Evolutionary conservation across 148 eudicot genomes (phyloP).

Genomic region (Chenopodium album): DNA sequence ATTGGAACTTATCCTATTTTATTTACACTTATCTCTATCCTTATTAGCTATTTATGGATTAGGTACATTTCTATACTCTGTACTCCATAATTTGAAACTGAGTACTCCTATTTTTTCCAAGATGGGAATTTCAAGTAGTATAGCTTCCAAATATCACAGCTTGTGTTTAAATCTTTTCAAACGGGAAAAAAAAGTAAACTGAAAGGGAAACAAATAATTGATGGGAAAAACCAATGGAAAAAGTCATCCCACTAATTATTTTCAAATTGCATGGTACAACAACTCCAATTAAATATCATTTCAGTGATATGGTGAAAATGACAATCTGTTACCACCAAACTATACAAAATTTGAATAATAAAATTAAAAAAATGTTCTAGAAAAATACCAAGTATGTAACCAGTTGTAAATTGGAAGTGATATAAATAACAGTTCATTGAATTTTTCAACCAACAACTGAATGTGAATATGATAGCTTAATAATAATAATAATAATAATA

Average conservation of each 20-base stretch:
- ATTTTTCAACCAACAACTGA: constrained; percentile 7
- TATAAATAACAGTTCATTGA: background rate
- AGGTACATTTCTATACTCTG: background rate
- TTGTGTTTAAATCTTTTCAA: no score
- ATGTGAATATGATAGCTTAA: background rate
- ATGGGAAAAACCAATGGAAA: background rate
- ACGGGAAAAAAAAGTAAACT: background rate
- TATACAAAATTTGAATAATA: background rate
- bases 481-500: background rate
- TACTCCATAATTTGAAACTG: no score
- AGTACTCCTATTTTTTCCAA: no score
- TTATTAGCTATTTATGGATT: no score
- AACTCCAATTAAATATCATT: background rate
- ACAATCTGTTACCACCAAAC: background rate
- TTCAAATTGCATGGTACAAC: background rate
- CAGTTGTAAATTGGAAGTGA: background rate
- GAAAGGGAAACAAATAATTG: background rate
- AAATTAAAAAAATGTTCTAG: background rate
- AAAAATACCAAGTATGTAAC: background rate
- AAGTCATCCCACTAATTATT: background rate
- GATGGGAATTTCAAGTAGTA: background rate
- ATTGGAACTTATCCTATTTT: no score
- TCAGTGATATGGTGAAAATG: background rate
- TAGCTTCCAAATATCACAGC: background rate
- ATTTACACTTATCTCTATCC: no score